Evolutionary conservation across 257 asterid genomes (phyloP).

Genomic region (Solanum clarkiae): DNA sequence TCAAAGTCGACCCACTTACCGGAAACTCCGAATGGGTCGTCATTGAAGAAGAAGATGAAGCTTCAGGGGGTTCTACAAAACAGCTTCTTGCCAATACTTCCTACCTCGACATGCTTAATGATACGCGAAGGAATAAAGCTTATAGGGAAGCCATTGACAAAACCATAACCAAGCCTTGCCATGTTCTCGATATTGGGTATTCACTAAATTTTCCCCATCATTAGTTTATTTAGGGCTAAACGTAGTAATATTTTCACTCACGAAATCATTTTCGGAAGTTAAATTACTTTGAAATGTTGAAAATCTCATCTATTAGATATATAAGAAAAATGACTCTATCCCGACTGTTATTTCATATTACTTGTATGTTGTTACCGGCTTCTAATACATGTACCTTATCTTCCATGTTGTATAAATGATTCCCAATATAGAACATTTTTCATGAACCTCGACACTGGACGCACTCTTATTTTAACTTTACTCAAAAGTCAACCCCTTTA

Average conservation of each 20-base stretch:
- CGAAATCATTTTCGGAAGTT: background rate
- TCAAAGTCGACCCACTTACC: slow-evolving; percentile 57
- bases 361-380: background rate
- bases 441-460: background rate
- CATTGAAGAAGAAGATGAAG: slow-evolving; percentile 51
- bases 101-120: slow-evolving; percentile 92
- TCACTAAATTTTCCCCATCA: background rate
- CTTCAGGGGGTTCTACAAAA: slow-evolving; percentile 14
- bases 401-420: background rate
- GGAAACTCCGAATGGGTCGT: slow-evolving; percentile 87
- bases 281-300: background rate
- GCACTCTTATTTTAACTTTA: background rate
- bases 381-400: background rate
- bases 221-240: background rate
- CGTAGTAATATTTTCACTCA: background rate
- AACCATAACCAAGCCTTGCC: slow-evolving; percentile 68
- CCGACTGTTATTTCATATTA: background rate
- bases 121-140: slow-evolving; percentile 57
- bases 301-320: background rate
- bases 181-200: slow-evolving; percentile 96
- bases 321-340: background rate
- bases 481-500: background rate
- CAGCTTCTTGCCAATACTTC: slow-evolving; percentile 69
- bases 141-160: slow-evolving; percentile 69
- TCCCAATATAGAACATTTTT: background rate